Percentiles rank a stretch among this genome's conserved stretches.
phyloP scores from a whole-genome alignment of 2,329 filamentous ascomycete species.

The Aspergillus clavatus region DNA sequence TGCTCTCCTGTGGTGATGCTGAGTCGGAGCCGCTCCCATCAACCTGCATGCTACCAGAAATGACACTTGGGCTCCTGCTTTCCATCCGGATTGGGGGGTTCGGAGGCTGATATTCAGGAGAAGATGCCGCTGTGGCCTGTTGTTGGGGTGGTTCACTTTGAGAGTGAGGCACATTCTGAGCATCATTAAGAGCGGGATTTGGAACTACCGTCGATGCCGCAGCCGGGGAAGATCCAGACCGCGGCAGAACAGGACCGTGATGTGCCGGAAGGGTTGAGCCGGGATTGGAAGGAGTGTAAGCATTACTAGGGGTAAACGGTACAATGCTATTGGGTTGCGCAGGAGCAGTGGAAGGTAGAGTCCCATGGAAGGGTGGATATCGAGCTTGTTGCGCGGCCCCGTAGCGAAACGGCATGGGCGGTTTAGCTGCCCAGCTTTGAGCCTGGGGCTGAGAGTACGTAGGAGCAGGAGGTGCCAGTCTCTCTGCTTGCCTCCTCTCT shows the following conservation, averaged over 20 bases:
- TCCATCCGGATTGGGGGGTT: neutral
- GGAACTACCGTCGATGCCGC: neutral
- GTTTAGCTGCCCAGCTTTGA: neutral
- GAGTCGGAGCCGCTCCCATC: neutral
- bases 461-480: neutral
- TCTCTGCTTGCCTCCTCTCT: slow-evolving; percentile 9
- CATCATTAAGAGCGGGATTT: neutral
- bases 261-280: slow-evolving; percentile 22
- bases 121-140: neutral
- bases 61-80: neutral
- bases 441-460: neutral
- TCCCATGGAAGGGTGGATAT: neutral
- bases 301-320: slow-evolving; percentile 4
- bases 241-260: neutral
- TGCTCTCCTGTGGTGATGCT: neutral
- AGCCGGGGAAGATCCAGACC: neutral
- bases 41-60: neutral
- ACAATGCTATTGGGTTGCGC: neutral
- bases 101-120: neutral
- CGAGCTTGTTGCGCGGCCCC: neutral
- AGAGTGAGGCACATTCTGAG: neutral
- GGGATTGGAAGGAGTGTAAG: slow-evolving; percentile 10
- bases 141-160: neutral
- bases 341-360: neutral
- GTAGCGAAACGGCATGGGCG: neutral